Conservation (phyloP, 1,284 basidiomycete species). For the Flammula alnicola region DNA sequence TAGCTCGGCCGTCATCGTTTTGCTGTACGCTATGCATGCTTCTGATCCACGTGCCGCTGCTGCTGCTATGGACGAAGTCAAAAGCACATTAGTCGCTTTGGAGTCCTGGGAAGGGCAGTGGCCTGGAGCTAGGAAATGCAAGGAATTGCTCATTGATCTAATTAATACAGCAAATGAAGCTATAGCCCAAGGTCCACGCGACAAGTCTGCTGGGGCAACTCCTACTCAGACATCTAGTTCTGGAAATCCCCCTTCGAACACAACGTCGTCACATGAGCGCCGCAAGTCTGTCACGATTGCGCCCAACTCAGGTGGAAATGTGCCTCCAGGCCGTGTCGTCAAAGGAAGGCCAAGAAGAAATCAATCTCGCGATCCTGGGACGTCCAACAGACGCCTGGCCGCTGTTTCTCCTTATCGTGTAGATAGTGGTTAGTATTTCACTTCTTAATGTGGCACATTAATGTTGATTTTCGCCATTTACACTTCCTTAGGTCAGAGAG, state of each 20-base stretch:
- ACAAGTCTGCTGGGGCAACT: conserved; percentile 23
- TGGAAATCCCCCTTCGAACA: conserved; percentile 35
- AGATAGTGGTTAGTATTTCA: conserved; percentile 65
- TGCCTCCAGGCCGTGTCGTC: conserved; percentile 47
- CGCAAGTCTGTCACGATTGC: conserved; percentile 57
- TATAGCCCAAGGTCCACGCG: conserved; percentile 45
- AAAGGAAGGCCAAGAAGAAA: conserved; percentile 60
- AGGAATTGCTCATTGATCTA: conserved; percentile 73
- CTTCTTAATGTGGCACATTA: not conserved
- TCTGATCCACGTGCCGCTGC: conserved; percentile 67
- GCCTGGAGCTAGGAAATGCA: conserved; percentile 89
- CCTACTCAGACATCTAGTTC: conserved; percentile 20
- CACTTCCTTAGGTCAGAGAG: conserved; percentile 51
- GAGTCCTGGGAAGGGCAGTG: conserved; percentile 86
- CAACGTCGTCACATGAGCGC: conserved; percentile 48
- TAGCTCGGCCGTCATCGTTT: conserved; percentile 86
- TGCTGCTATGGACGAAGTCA: conserved; percentile 83
- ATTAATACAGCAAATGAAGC: conserved; percentile 71
- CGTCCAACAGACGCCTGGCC: conserved; percentile 58
- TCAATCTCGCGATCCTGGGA: conserved; percentile 62
- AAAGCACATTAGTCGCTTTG: conserved; percentile 71
- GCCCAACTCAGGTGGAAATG: conserved; percentile 34
- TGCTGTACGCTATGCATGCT: conserved; percentile 87
- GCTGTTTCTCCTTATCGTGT: conserved; percentile 69
- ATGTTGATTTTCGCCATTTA: conserved; percentile 18